Conservation (phyloP, 108 stramenopile species). For the Cylindrotheca closterium region DNA sequence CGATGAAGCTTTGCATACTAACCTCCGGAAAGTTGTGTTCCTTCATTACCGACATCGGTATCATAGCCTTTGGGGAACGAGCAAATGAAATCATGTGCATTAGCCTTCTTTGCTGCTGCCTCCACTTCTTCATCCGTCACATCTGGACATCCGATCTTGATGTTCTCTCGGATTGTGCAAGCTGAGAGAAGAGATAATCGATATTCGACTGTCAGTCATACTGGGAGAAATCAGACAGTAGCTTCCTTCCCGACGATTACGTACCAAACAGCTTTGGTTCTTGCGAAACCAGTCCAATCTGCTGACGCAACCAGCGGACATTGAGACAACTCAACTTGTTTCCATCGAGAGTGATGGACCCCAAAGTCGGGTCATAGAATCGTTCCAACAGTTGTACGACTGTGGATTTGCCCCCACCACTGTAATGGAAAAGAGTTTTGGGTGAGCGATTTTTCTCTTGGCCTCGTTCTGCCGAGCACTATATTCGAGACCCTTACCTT, state of each 20-base stretch:
- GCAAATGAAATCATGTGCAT: constrained; percentile 81
- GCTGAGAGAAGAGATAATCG: too few relatives aligned
- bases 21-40: constrained; percentile 33
- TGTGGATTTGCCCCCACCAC: constrained; percentile 66
- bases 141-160: constrained; percentile 58
- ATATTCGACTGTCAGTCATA: too few relatives aligned
- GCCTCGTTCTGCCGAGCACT: neutral
- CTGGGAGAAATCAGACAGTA: too few relatives aligned
- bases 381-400: constrained; percentile 77
- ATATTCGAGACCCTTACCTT: constrained; percentile 36
- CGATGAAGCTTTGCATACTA: constrained; percentile 1
- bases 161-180: constrained; percentile 36
- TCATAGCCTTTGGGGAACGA: constrained; percentile 66
- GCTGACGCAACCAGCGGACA: constrained; percentile 66
- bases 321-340: constrained; percentile 65
- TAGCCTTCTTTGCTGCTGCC: constrained; percentile 75
- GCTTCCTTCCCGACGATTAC: constrained; percentile 56
- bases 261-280: constrained; percentile 89
- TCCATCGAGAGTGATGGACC: constrained; percentile 75
- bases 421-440: neutral
- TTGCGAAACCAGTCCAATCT: constrained; percentile 87
- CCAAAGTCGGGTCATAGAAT: constrained; percentile 75
- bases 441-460: neutral
- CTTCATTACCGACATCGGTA: constrained; percentile 59
- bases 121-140: constrained; percentile 58